Base-by-base conservation (phyloP, 2,329 filamentous ascomycete genomes). In the Pseudophaeomoniella oleicola region DNA sequence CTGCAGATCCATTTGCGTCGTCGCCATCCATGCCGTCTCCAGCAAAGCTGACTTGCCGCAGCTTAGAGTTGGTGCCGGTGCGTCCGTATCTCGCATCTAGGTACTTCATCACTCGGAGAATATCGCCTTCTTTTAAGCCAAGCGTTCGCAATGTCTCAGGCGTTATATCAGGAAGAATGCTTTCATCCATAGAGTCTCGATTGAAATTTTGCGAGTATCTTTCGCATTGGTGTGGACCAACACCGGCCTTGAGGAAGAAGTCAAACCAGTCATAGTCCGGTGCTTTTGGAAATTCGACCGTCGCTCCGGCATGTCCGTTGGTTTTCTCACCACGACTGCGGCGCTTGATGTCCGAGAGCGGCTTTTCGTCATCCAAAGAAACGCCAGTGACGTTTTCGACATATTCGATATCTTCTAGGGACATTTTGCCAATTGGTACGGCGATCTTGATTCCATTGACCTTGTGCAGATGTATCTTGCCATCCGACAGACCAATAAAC, bases 371-470 rank as follows among this genome's bases (percentile, higher is more conserved):
- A 44, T 83, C 79, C 34, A 96, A 64, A 10, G 87, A 94, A 35
- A 85, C 72, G 22, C 87, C 86, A n/a, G 87, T 90, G 12, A 75
- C 67, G 41, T 72, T 75, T 59, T 98, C 90, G 38, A 98, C 88
- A 50, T 92, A 96, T 59, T 94, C 88, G 29, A 98, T 68, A 59
- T 98, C 90, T 51, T 88, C 82, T 30, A 86, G 70, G 1, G 88
- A 92, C 90, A 98, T 98, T 57, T 98, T 98, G 29, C 76, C 68
- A 17, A 96, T 75, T 2, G 90, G 90, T 3, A 98, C 90, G 5
- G 90, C 90, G 58, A 98, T 98, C 60, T 96, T 96, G 50, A 98
- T 86, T 27, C 90, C 90, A 54, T 98, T 98, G 60, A 85, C 72
- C 64, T 98, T 98, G 66, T 98, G 90, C 15, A 98, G 67, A 58